Conservation (phyloP, 2,329 filamentous ascomycete genomes). For the Hypoxylon sp. region DNA sequence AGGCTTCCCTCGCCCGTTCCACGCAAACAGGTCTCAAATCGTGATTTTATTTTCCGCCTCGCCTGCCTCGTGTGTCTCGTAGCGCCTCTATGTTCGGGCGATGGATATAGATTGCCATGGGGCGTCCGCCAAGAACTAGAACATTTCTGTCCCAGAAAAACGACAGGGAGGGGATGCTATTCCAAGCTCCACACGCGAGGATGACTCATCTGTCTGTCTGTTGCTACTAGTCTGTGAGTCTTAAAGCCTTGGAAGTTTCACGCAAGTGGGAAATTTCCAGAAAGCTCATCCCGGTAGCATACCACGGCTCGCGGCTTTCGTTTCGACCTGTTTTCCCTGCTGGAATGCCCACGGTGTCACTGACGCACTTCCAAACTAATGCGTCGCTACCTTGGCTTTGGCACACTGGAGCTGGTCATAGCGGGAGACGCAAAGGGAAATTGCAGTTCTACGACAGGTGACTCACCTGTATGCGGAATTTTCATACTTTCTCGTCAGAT, state of each 20-base stretch:
- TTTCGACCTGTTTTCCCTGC: constrained; percentile 20
- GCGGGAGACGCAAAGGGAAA: constrained; percentile 29
- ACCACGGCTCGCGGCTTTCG: constrained; percentile 27
- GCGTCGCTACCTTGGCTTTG: constrained; percentile 16
- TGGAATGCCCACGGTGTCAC: constrained; percentile 39
- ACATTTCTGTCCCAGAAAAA: constrained; percentile 10
- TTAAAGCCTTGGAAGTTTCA: constrained; percentile 33
- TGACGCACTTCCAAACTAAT: constrained; percentile 40
- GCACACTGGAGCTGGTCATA: constrained; percentile 11
- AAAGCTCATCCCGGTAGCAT: constrained; percentile 32
- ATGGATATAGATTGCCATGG: constrained; percentile 5
- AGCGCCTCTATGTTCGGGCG: constrained; percentile 26
- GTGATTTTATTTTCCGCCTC: constrained; percentile 44
- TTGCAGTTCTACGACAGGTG: constrained; percentile 39
- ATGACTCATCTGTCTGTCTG: constrained; percentile 46
- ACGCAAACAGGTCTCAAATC: constrained; percentile 41
- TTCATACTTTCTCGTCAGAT: constrained; percentile 17
- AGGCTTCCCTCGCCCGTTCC: constrained; percentile 33
- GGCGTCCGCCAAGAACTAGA: neutral
- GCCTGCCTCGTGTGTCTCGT: constrained; percentile 27
- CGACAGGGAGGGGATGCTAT: constrained; percentile 13
- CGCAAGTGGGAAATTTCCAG: constrained; percentile 33
- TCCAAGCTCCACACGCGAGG: constrained; percentile 32
- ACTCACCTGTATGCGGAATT: constrained; percentile 32
- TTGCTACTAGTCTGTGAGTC: constrained; percentile 21